phyloP scores from a whole-genome alignment of 78 protist genomes.

The Dictyostelium capitatum region DNA sequence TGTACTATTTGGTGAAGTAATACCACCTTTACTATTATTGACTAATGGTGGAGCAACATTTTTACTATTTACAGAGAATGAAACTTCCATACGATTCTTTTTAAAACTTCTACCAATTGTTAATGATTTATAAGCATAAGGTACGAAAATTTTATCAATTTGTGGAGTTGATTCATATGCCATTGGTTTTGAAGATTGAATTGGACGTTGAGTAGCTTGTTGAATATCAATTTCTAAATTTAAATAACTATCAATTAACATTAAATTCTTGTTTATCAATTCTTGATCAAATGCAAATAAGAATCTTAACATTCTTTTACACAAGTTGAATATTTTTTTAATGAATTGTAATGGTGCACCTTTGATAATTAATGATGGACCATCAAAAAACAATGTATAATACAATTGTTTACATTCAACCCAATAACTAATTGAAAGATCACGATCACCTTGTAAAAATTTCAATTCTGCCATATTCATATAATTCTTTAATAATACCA shows the following conservation, averaged over 20 bases:
- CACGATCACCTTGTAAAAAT: constrained; percentile 79
- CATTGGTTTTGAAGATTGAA: constrained; percentile 44
- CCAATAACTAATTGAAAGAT: constrained; percentile 77
- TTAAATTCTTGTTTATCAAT: constrained; percentile 65
- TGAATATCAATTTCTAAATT: constrained; percentile 50
- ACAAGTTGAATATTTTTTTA: constrained; percentile 20
- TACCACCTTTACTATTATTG: not conserved
- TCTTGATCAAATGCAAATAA: constrained; percentile 79
- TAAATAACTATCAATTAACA: constrained; percentile 70
- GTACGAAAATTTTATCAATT: constrained; percentile 62
- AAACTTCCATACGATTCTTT: constrained; percentile 47
- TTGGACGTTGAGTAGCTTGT: constrained; percentile 54
- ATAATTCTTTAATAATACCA: constrained; percentile 31
- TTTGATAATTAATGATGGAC: constrained; percentile 51
- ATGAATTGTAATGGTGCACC: constrained; percentile 63
- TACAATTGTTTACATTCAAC: constrained; percentile 63
- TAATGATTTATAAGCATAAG: constrained; percentile 49
- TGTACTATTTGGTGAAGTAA: not conserved
- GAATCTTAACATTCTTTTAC: constrained; percentile 73
- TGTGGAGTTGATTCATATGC: constrained; percentile 69
- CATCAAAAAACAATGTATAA: constrained; percentile 61
- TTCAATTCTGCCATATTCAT: constrained; percentile 82
- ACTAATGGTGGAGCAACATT: not conserved
- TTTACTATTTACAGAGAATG: constrained; percentile 40
- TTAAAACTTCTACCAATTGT: constrained; percentile 61